Percentiles rank a stretch among this genome's conserved stretches.
phyloP scores from a whole-genome alignment of 2,329 filamentous ascomycete genomes.

The Penicillium glabrum region DNA sequence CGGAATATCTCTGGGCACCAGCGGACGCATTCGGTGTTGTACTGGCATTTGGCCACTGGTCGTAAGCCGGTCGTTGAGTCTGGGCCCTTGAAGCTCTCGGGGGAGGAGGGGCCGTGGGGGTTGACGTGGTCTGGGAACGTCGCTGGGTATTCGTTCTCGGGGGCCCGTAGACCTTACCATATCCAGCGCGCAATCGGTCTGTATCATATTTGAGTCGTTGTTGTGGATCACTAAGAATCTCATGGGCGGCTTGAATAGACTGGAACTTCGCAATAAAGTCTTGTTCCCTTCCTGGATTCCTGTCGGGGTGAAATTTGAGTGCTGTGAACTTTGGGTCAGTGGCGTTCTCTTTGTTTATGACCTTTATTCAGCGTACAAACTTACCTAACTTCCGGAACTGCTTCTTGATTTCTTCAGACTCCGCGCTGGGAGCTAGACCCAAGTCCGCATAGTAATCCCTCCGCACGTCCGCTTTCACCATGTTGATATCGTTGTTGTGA shows the following conservation, averaged over 20 bases:
- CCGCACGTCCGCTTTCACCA: conserved; percentile 67
- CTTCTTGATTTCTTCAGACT: conserved; percentile 76
- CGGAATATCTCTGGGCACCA: conserved; percentile 41
- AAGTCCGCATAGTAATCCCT: conserved; percentile 86
- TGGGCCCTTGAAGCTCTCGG: conserved; percentile 25
- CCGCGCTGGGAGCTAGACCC: conserved; percentile 66
- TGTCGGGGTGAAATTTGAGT: conserved; percentile 83
- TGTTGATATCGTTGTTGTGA: conserved; percentile 41
- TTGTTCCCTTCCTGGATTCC: conserved; percentile 78
- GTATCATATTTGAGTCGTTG: conserved; percentile 62
- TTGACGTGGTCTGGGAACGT: conserved; percentile 24
- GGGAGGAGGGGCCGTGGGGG: conserved; percentile 6
- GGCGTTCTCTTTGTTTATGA: not conserved
- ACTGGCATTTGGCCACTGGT: conserved; percentile 9
- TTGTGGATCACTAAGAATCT: conserved; percentile 66
- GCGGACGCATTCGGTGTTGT: conserved; percentile 33
- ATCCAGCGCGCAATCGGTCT: conserved; percentile 56
- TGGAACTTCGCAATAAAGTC: conserved; percentile 83
- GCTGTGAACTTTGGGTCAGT: conserved; percentile 50
- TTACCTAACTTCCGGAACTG: conserved; percentile 80
- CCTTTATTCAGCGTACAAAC: conserved; percentile 14
- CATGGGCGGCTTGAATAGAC: conserved; percentile 80
- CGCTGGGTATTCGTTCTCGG: conserved; percentile 29
- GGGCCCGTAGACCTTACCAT: conserved; percentile 35
- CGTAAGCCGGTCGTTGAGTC: conserved; percentile 21